Evolutionary conservation across 139 green algal genomes (phyloP).

Genomic region (Tetraselmis chui): DNA sequence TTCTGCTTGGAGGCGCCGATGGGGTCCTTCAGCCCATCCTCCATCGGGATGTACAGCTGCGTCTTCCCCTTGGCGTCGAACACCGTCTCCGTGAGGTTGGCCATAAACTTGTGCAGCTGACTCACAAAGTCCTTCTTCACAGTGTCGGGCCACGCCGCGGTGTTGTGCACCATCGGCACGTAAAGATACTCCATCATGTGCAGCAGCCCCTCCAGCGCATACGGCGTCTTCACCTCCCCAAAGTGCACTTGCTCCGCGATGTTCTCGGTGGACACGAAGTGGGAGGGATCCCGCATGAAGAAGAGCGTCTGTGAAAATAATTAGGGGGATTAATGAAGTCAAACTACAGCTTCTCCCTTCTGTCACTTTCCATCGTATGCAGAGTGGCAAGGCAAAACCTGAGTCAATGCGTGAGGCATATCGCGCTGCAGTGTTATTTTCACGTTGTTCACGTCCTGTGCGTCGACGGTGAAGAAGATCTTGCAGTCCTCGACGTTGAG

Average conservation of each 20-base stretch:
- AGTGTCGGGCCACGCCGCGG: constrained; percentile 64
- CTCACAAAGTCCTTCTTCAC: constrained; percentile 58
- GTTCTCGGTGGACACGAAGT: constrained; percentile 50
- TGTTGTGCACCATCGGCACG: constrained; percentile 52
- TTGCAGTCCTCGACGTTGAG: constrained; percentile 12
- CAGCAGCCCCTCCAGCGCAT: constrained; percentile 51
- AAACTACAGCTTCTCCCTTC: constrained; percentile 8
- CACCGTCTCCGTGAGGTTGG: constrained; percentile 63
- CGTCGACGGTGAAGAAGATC: not conserved
- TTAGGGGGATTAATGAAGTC: constrained; percentile 24
- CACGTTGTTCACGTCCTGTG: not conserved
- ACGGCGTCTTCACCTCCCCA: constrained; percentile 23
- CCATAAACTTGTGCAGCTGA: constrained; percentile 72
- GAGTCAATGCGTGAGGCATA: not conserved
- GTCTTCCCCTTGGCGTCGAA: constrained; percentile 65
- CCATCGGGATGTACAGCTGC: constrained; percentile 70
- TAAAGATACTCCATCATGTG: constrained; percentile 61
- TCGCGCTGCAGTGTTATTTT: not conserved
- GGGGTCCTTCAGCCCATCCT: constrained; percentile 16
- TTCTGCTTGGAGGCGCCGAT: constrained; percentile 37
- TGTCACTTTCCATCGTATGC: not conserved
- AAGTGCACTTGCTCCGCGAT: constrained; percentile 43
- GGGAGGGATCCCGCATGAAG: constrained; percentile 53
- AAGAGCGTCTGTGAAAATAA: constrained; percentile 41
- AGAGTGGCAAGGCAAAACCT: not conserved